Evolutionary conservation across 2,329 filamentous ascomycete genomes (phyloP).

Genomic region (Ceratocystis diversiconidia): DNA sequence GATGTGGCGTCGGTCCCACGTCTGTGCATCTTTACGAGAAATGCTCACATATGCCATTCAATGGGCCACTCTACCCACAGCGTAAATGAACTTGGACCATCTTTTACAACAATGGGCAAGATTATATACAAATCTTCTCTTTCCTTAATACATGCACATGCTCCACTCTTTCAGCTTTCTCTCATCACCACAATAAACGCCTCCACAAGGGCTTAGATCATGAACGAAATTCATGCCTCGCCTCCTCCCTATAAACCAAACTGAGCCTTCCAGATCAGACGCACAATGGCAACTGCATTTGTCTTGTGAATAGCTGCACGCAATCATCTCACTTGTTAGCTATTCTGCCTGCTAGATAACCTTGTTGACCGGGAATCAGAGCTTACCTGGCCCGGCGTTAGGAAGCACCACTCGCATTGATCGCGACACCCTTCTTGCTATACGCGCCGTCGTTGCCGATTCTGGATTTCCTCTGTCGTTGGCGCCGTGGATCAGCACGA

Average conservation of each 20-base stretch:
- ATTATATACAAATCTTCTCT: background rate
- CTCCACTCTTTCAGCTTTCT: background rate
- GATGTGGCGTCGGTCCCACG: background rate
- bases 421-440: background rate
- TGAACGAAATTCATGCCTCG: background rate
- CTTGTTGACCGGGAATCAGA: background rate
- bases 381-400: slow-evolving; percentile 9
- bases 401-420: background rate
- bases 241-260: background rate
- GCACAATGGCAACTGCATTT: background rate
- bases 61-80: no score
- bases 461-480: background rate
- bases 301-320: background rate
- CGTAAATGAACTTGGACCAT: no score
- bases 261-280: slow-evolving; percentile 1
- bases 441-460: background rate
- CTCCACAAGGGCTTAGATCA: background rate
- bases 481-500: background rate
- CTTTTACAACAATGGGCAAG: no score
- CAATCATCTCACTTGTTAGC: background rate
- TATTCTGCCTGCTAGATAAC: background rate
- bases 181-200: background rate
- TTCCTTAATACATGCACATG: background rate
- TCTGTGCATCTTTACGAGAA: background rate
- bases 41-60: no score